phyloP scores from a whole-genome alignment of 257 asterid species.

The Solanum chmielewskii region DNA sequence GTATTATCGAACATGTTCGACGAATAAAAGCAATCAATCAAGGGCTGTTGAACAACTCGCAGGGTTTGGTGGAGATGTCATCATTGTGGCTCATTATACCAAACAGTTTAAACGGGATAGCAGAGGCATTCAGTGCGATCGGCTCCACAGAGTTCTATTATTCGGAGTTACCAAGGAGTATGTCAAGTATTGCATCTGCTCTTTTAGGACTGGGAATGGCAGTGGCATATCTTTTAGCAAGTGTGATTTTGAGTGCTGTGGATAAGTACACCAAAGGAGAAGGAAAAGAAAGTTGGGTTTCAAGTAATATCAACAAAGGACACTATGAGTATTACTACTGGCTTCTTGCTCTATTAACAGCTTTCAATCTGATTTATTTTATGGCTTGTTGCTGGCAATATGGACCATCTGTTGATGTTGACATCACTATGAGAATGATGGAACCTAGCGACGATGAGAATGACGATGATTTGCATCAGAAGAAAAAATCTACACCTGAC shows the following conservation, averaged over 20 bases:
- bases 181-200: slow-evolving; percentile 49
- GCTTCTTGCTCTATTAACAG: slow-evolving; percentile 34
- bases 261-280: slow-evolving; percentile 18
- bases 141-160: slow-evolving; percentile 53
- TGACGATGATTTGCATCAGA: not conserved
- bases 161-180: slow-evolving; percentile 48
- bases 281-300: slow-evolving; percentile 51
- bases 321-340: slow-evolving; percentile 51
- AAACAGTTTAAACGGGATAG: slow-evolving; percentile 30
- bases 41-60: slow-evolving; percentile 29
- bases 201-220: slow-evolving; percentile 46
- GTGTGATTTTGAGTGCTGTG: slow-evolving; percentile 29
- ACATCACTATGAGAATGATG: not conserved
- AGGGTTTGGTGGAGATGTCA: slow-evolving; percentile 35
- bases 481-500: not conserved
- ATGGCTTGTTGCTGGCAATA: slow-evolving; percentile 38
- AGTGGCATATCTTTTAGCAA: slow-evolving; percentile 33
- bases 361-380: slow-evolving; percentile 25
- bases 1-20: slow-evolving; percentile 32
- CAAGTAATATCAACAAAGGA: slow-evolving; percentile 40
- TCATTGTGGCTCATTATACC: slow-evolving; percentile 57
- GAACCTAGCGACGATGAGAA: not conserved
- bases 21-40: slow-evolving; percentile 28
- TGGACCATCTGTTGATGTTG: slow-evolving; percentile 26
- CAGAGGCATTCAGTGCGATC: slow-evolving; percentile 48